Evolutionary conservation across 1,139 yeast species (phyloP), one percentile per base, ranked within the genome.

Genomic region (Barnettozyma hawaiiensis): DNA sequence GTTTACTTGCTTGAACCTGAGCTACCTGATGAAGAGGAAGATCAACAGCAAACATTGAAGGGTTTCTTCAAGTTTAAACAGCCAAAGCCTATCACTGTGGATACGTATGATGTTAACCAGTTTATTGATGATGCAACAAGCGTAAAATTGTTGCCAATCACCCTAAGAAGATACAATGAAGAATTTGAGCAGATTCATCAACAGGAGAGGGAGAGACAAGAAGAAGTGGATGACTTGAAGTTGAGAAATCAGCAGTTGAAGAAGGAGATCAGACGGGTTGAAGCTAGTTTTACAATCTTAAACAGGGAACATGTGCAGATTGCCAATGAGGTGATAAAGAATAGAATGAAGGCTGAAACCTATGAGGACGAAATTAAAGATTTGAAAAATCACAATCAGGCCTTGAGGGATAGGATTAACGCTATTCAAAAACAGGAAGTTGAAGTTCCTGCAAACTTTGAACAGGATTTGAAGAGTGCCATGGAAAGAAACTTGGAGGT

Each of bases 251-350:
- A 89, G 20, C 76, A 77, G 48, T 67, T 92, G 45, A 78, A 89
- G 36, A 76, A 79, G 51, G 84, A 84, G 51, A 84, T 90, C 47
- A 76, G 86, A 53, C 75, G 78, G 43, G 68, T 89, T 40, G 97
- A 92, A 62, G 70, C 79, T 23, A 75, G 80, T 32, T 81, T 82
- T 53, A 77, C 85, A 1, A 65, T 70, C 9, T 68, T 92, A 47
- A 89, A 86, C 55, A 73, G 79, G 47, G 97, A 90, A 58, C 97
- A 92, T 61, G 74, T 81, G 27, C 78, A 75, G 43, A 74, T 92
- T 32, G 81, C 90, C 8, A 84, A 84, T 59, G 95, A 81, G 52
- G 70, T 82, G 76, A 77, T 82, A 23, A 71, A 71, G 43, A 81
- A 79, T 35, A 72, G 82, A 48, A 68, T 81, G 36, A 71, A 75